Evolutionary conservation across 2,329 filamentous ascomycete genomes (phyloP).

Genomic region (Paramyrothecium sp.): DNA sequence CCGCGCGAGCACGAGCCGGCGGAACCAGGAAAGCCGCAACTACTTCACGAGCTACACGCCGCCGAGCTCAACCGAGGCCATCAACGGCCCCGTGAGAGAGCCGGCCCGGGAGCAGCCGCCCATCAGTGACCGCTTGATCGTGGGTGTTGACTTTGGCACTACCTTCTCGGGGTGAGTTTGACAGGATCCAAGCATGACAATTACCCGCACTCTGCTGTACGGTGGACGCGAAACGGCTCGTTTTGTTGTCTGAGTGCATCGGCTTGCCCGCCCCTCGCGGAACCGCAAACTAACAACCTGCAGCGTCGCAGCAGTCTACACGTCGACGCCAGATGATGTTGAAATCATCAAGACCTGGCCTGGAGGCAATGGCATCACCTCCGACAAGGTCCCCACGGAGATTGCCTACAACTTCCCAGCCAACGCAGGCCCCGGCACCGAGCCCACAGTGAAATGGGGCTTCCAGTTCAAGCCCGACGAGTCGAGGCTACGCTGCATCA

Average conservation of each 20-base stretch:
- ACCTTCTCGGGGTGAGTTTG: constrained; percentile 71
- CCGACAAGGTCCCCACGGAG: constrained; percentile 82
- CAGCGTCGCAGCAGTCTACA: constrained; percentile 69
- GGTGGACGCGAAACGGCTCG: neutral
- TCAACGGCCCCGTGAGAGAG: constrained; percentile 60
- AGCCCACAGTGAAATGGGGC: constrained; percentile 68
- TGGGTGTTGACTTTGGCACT: constrained; percentile 82
- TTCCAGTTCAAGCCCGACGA: constrained; percentile 81
- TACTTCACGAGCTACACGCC: constrained; percentile 56
- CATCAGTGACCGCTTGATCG: constrained; percentile 64
- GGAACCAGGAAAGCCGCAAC: constrained; percentile 55
- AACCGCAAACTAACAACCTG: no score
- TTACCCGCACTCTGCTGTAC: neutral
- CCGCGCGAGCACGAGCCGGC: constrained; percentile 41
- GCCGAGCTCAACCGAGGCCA: constrained; percentile 58
- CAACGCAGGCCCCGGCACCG: constrained; percentile 28
- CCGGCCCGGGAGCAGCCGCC: constrained; percentile 50
- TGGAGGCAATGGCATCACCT: constrained; percentile 81
- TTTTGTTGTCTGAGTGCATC: no score
- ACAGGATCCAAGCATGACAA: neutral
- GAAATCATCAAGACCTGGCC: constrained; percentile 86
- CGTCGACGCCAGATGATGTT: constrained; percentile 73
- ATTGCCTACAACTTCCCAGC: constrained; percentile 58
- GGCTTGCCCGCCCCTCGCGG: no score
- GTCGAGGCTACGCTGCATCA: constrained; percentile 75